Conservation (phyloP, 2,329 filamentous ascomycete genomes). For the Davidsoniella eucalypti region DNA sequence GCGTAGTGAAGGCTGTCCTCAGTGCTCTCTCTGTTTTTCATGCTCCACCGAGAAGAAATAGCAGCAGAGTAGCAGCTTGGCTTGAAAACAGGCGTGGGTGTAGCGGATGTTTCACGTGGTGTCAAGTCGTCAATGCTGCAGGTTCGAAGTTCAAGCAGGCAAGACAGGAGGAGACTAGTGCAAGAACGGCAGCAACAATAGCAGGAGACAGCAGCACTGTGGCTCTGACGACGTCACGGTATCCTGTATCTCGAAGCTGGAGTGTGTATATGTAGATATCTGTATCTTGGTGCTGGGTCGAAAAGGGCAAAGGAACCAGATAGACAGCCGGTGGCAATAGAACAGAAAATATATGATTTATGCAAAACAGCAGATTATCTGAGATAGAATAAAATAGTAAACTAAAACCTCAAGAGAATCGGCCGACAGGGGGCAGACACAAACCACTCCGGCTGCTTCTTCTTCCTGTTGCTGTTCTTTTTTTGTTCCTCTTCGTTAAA, state of each 20-base stretch:
- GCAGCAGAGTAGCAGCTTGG: too few species aligned
- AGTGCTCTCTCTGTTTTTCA: not conserved
- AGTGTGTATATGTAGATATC: not conserved
- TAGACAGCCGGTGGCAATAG: not conserved
- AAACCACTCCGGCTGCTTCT: too few species aligned
- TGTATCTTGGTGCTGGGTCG: not conserved
- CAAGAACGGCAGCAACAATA: too few species aligned
- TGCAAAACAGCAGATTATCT: not conserved
- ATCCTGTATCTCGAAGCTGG: not conserved
- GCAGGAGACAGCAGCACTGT: not conserved
- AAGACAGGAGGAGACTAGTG: not conserved
- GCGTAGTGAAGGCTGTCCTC: not conserved
- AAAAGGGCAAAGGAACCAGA: not conserved
- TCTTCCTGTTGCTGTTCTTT: too few species aligned
- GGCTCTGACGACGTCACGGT: not conserved
- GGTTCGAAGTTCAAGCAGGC: not conserved
- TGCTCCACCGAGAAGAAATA: not conserved
- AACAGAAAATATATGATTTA: not conserved
- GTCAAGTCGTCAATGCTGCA: not conserved
- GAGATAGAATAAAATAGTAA: not conserved
- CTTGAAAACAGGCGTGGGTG: not conserved
- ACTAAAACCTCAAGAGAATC: not conserved
- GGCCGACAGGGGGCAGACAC: not conserved
- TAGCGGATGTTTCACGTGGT: conserved; percentile 5
- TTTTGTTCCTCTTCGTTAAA: too few species aligned